Evolutionary conservation across 1,139 yeast genomes (phyloP), one percentile per base, ranked within the genome.

Genomic region (Sugiyamaella grinbergsii): DNA sequence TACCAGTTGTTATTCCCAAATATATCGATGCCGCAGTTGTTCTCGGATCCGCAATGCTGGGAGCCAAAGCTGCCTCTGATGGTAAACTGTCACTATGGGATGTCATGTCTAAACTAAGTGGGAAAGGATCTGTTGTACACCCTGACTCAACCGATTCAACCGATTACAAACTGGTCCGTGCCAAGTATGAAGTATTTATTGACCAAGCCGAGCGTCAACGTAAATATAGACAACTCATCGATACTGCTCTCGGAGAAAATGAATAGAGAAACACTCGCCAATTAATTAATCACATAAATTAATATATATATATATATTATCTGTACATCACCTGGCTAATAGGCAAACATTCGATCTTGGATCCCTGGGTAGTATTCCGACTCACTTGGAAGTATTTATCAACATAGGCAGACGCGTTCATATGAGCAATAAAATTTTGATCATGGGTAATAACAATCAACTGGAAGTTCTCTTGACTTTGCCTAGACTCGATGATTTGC

Each of bases 1-100:
- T 85, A 71, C 95, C 97, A n/a, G 82, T 93, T 48, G 79, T 93
- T 45, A 88, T 91, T 59, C 98, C 98, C 47, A 79, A 94, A 65
- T 90, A 91, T 68, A 90, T 93, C 62, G 98, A 91, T 65, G 94
- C 97, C 1, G 95, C 97, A 1, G 98, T 93, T 42, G 98, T 93
- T 4, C 85, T 91, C 64, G 98, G 98, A 24, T 79, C 96, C 4
- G 98, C 98, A 0, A 75, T 93, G 67, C 76, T 93, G 55, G 98
- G 98, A 32, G 97, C 98, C 1, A 90, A 84, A 57, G 98, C 98
- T 5, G 88, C 93, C 2, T 52, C 66, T 11, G 64, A 65, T 28
- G 62, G 67, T 57, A 55, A 62, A 40, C 51, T 60, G 44, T 58
- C 69, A 18, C 74, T 93, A 57, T 93, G 98, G 98, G 79, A 81